Evolutionary conservation across 108 stramenopile species (phyloP), one percentile per base, ranked within the genome.

Genomic region (Nannochloropsis salina): DNA sequence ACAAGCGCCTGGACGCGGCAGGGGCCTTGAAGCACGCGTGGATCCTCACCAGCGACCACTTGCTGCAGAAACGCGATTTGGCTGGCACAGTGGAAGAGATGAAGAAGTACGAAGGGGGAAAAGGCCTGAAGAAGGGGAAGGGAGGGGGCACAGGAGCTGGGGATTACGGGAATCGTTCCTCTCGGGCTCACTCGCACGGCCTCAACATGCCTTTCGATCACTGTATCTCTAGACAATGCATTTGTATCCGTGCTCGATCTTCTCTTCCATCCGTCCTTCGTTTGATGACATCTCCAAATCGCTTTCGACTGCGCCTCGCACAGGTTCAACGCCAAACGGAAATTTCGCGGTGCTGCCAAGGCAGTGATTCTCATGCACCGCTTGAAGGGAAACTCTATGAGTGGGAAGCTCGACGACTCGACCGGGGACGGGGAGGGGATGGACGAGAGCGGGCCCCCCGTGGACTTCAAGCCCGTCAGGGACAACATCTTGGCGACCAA

Each of bases 21-120:
- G 88, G 93, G 79, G 95, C 95, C 40, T 94, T 96, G 47, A 92
- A 93, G 82, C 93, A 93, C 80, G 86, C 89, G 22, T 98, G 97
- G 97, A 84, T 98, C 12, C 82, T 89, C 82, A 87, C 92, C 80
- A 91, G 90, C 5, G 82, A 87, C 31, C 86, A 92, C 51, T 89
- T 90, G 51, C 87, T 95, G 15, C 90, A 90, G n/a, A 87, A 86
- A 85, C 86, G 88, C 45, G 91, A 91, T 85, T 92, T 96, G 87
- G 83, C 90, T 5, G 86, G 84, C 8, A 89, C 91, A 44, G 87
- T 96, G 80, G 79, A 10, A 12, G 92, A 94, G 88, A 92, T 95
- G 80, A 90, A 93, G 80, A 91, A 91, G 85, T 96, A 74, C 61
- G 61, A 31, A 31, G 31, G 31, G 31, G 31, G 31, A 31, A 31